A percentile compares a stretch with the other conserved stretches of the same genome.
Evolutionary conservation across 2,329 filamentous ascomycete species (phyloP).

Genomic region (Ascosphaera acerosa): DNA sequence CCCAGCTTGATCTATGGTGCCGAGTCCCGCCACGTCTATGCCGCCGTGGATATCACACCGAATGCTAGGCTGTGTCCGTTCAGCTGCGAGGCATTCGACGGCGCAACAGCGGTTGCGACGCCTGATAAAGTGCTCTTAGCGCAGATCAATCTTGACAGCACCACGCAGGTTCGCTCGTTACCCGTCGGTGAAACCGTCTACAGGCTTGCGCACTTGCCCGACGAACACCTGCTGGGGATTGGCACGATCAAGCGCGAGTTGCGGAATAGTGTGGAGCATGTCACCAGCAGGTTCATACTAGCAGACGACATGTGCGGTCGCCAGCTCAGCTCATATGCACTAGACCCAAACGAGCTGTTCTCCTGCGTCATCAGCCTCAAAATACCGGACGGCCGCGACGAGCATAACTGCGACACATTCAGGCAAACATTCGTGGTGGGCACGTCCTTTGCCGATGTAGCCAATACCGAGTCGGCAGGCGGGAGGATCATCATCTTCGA

Average conservation of each 20-base stretch:
- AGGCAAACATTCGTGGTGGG: slow-evolving; percentile 72
- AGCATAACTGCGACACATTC: slow-evolving; percentile 24
- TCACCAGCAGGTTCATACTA: slow-evolving; percentile 60
- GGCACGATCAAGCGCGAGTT: slow-evolving; percentile 62
- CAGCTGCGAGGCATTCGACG: slow-evolving; percentile 54
- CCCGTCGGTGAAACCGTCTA: slow-evolving; percentile 61
- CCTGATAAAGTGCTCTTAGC: slow-evolving; percentile 52
- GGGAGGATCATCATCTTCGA: slow-evolving; percentile 72
- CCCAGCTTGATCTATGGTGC: slow-evolving; percentile 79
- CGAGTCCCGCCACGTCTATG: slow-evolving; percentile 73
- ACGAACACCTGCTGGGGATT: slow-evolving; percentile 58
- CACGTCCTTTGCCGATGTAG: slow-evolving; percentile 41
- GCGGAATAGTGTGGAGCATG: slow-evolving; percentile 41
- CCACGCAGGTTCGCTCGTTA: slow-evolving; percentile 67
- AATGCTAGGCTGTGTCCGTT: slow-evolving; percentile 63
- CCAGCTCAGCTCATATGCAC: slow-evolving; percentile 41
- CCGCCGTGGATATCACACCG: slow-evolving; percentile 73
- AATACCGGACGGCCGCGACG: slow-evolving; percentile 33
- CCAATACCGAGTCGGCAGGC: slow-evolving; percentile 25
- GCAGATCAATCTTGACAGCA: slow-evolving; percentile 55
- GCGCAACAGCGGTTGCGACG: slow-evolving; percentile 59
- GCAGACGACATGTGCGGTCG: slow-evolving; percentile 80
- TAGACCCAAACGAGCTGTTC: slow-evolving; percentile 48
- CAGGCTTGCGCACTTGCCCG: slow-evolving; percentile 60
- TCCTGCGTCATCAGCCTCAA: slow-evolving; percentile 63